Percentiles rank a stretch among this genome's conserved stretches.
Conservation (phyloP, 2,329 filamentous ascomycete genomes). For the Colletotrichum camelliae region DNA sequence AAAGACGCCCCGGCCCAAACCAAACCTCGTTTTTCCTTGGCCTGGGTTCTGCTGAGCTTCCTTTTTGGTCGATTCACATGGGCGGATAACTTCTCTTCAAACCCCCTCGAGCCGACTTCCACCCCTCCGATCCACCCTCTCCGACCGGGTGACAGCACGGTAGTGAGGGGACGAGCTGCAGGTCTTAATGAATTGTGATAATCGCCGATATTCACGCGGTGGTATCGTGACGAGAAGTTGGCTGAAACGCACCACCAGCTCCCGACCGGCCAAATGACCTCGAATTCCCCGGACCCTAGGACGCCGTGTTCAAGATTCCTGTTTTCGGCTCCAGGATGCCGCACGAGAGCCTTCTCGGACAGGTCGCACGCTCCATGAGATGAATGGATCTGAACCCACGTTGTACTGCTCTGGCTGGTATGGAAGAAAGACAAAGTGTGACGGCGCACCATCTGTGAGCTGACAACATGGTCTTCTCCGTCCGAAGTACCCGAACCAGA, state of each 20-base stretch:
- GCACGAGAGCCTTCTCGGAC: not conserved
- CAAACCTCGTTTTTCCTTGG: not conserved
- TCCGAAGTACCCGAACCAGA: not conserved
- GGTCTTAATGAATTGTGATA: not conserved
- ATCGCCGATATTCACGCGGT: not conserved
- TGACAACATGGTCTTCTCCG: not conserved
- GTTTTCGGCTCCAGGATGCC: not conserved
- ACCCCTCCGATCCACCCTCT: not conserved
- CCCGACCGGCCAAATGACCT: not conserved
- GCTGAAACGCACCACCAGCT: constrained; percentile 1
- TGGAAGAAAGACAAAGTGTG: constrained; percentile 14
- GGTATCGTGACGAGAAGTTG: constrained; percentile 4
- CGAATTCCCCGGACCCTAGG: not conserved
- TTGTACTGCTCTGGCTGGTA: constrained; percentile 1
- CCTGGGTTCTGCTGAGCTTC: not conserved
- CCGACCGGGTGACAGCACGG: not conserved
- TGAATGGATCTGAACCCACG: constrained; percentile 10
- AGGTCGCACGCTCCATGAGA: not conserved
- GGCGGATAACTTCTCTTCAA: not conserved
- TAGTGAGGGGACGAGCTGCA: not conserved
- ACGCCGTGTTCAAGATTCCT: not conserved
- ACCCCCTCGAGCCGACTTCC: not conserved
- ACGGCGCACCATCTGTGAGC: not conserved
- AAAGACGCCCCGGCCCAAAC: not conserved
- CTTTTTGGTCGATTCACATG: not conserved